These are phyloP conservation scores for Alternaria arborescens DNA, from an alignment of 2,329 filamentous ascomycete species.

Conservation along the genomic window DNA sequence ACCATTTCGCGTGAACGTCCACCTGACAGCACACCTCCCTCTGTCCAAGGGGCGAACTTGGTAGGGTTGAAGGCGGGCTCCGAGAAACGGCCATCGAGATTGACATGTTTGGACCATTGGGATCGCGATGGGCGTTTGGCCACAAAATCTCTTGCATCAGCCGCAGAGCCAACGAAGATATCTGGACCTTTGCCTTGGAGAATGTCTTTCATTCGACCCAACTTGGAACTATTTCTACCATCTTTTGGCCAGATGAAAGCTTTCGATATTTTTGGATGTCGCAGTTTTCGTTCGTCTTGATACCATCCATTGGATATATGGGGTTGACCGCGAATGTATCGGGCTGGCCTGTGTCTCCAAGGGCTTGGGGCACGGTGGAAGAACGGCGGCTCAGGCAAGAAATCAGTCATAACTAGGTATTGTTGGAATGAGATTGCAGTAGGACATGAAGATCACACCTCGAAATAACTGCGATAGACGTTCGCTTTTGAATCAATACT, in stretches of 20 bases:
- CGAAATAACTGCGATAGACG: not conserved
- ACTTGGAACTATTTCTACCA: constrained; percentile 47
- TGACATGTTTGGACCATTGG: constrained; percentile 50
- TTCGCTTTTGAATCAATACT: constrained; percentile 1
- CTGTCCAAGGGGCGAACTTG: constrained; percentile 30
- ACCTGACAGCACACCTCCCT: constrained; percentile 17
- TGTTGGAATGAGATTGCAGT: not conserved
- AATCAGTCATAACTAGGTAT: constrained; percentile 2
- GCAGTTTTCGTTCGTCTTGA: constrained; percentile 32
- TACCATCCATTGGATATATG: constrained; percentile 32
- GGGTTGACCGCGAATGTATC: constrained; percentile 25
- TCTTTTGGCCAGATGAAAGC: constrained; percentile 58
- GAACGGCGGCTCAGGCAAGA: not conserved
- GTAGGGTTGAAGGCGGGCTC: constrained; percentile 21
- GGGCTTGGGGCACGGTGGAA: constrained; percentile 18
- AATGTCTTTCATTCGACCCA: constrained; percentile 56
- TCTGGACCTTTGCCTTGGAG: constrained; percentile 55
- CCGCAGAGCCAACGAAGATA: constrained; percentile 54
- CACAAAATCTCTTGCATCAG: constrained; percentile 49
- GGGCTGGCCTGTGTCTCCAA: constrained; percentile 27
- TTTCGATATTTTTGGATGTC: constrained; percentile 44
- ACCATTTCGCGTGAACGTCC: constrained; percentile 27
- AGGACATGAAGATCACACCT: not conserved
- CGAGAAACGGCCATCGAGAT: constrained; percentile 35
- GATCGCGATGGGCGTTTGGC: constrained; percentile 48